Evolutionary conservation across 164 flowering plant species (phyloP).

Genomic region (Litsea cubeba): DNA sequence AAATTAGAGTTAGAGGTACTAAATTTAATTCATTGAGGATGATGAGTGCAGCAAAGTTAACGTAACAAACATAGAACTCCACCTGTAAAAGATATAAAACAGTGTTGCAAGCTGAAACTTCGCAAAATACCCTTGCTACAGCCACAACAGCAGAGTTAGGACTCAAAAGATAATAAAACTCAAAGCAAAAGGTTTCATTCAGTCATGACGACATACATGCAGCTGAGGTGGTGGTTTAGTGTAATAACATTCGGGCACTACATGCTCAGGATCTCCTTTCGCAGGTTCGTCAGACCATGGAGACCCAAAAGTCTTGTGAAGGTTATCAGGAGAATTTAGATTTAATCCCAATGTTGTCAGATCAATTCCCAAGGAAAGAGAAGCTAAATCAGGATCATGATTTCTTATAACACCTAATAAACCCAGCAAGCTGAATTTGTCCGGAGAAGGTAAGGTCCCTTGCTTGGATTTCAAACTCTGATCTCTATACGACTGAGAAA

Average conservation of each 20-base stretch:
- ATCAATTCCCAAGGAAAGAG: slow-evolving; percentile 93
- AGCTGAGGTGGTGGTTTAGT: slow-evolving; percentile 67
- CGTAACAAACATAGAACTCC: background rate
- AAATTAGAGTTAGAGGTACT: background rate
- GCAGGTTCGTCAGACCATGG: slow-evolving; percentile 97
- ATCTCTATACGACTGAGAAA: slow-evolving; percentile 70
- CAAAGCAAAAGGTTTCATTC: slow-evolving; percentile 6
- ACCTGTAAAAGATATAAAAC: slow-evolving; percentile 95
- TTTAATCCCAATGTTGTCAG: slow-evolving; percentile 90
- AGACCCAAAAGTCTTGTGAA: slow-evolving; percentile 85
- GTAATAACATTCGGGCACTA: slow-evolving; percentile 82
- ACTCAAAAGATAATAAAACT: background rate
- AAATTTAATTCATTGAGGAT: background rate
- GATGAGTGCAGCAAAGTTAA: background rate
- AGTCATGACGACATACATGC: slow-evolving; percentile 47
- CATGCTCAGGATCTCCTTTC: slow-evolving; percentile 88
- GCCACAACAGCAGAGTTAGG: background rate
- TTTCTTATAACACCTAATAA: slow-evolving; percentile 74
- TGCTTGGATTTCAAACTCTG: slow-evolving; percentile 67
- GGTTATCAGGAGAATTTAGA: slow-evolving; percentile 77
- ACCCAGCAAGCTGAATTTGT: slow-evolving; percentile 84
- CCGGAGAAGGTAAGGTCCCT: slow-evolving; percentile 50
- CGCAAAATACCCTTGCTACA: slow-evolving; percentile 67
- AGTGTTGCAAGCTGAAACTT: slow-evolving; percentile 71
- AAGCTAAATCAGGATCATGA: slow-evolving; percentile 82